phyloP scores from a whole-genome alignment of 345 rosid genomes.

The Linum lewisii region DNA sequence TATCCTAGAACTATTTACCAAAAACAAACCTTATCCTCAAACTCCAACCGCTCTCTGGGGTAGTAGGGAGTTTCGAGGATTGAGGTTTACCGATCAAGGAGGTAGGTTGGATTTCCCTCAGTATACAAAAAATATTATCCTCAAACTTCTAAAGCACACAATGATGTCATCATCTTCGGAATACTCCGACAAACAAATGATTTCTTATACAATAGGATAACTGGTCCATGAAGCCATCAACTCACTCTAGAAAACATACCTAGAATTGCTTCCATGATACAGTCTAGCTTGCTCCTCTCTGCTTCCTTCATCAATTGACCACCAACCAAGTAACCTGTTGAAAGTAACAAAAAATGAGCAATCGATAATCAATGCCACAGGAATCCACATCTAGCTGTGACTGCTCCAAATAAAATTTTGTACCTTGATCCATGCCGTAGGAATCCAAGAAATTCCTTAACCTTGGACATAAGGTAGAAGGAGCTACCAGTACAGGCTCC shows the following conservation, averaged over 20 bases:
- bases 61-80: too few species aligned
- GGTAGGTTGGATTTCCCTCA: too few species aligned
- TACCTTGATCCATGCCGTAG: slow-evolving; percentile 81
- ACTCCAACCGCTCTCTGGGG: too few species aligned
- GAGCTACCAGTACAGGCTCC: slow-evolving; percentile 42
- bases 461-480: slow-evolving; percentile 35
- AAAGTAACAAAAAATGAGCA: slow-evolving; percentile 10
- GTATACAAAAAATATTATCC: too few species aligned
- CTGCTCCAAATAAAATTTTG: slow-evolving; percentile 4
- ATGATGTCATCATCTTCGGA: neutral
- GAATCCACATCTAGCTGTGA: slow-evolving; percentile 7
- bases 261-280: slow-evolving; percentile 46
- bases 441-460: slow-evolving; percentile 58
- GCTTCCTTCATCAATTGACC: slow-evolving; percentile 97
- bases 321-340: slow-evolving; percentile 83
- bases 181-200: neutral
- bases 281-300: slow-evolving; percentile 77
- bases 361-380: neutral
- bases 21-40: too few species aligned
- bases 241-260: slow-evolving; percentile 29
- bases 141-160: too few species aligned
- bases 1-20: too few species aligned
- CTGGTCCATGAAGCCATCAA: neutral
- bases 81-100: too few species aligned
- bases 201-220: neutral